Base-by-base conservation (phyloP, 768 basidiomycete species). In the Phanerochaete sordida region DNA sequence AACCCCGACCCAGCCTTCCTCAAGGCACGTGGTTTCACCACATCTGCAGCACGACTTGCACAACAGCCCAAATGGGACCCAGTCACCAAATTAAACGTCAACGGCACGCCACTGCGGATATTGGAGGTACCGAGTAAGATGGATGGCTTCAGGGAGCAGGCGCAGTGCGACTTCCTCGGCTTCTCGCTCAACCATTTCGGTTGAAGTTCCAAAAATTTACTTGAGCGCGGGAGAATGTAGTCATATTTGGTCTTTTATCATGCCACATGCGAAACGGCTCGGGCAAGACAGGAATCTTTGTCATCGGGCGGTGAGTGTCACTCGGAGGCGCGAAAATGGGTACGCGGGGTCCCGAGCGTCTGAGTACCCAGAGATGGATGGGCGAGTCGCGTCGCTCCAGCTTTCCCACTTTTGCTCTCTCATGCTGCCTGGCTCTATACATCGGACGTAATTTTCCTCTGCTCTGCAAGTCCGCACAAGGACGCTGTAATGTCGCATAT, bases 1-100 rank as follows among this genome's bases (percentile, higher is more conserved):
- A 83, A 81, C 61, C 81, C 79, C 0, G 69, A 74, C 3, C 60
- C 66, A 0, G 72, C 62, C 1, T 81, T 77, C 65, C 75, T 82
- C 31, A 58, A 66, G 0, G 79, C 77, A 3, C 70, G 80, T 0
- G 81, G 80, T 1, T 81, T 77, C 66, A 66, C 69, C 1, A 70
- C 64, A 16, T 76, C 79, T 0, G 65, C 72, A 0, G 59, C 63
- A 31, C 71, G 68, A 8, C 63, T 78, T 24, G 61, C 62, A 23
- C 48, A 66, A 28, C 67, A 70, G 54, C 72, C 74, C 3, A 53
- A 27, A 15, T 82, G 79, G 79, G 54, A 68, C 35, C 65, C 70
- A 9, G 73, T 76, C 28, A 75, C 70, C 19, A 58, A 65, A 33
- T 55, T 21, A 21, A 75, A 54, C 30, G 0, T 70, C 7, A 52